Base-by-base conservation (phyloP, 2,329 filamentous ascomycete species). In the Cytospora leucostoma region DNA sequence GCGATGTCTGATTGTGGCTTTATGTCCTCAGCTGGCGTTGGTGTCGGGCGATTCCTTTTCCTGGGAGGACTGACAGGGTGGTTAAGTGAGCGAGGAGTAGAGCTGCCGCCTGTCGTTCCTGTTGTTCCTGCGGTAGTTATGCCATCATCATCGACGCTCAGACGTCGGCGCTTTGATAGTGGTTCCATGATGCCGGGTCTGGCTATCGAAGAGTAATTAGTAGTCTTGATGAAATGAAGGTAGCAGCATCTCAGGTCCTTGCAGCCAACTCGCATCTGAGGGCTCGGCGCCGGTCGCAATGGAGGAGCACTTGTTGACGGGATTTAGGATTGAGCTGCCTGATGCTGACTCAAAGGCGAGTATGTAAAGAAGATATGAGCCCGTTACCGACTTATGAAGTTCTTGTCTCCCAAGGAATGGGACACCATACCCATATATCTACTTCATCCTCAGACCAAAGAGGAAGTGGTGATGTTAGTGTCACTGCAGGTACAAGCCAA, bases 41-140 rank as follows among this genome's bases (percentile, higher is more conserved):
- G 35, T 52, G 53, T n/a, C 17, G 32, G 17, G 1, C 69, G 68
- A 21, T 65, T 70, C 62, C 68, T 76, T 66, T 75, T 79, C 50
- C 53, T 70, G 1, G 81, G 80, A 34, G 82, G 83, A 56, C 81
- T 84, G 57, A 84, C 78, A 8, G 79, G 74, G 19, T 68, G 70
- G 19, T 70, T 69, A 35, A 78, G 71, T 13, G 76, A 77, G 27
- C 65, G 63, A 32, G 70, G 74, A 27, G 66, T 66, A 13, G 66
- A 59, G 10, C 17, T 38, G 2, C 21, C 27, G 27, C 27, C 27
- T 27, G 27, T 27, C 27, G 27, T 27, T 27, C 27, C 17, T 33
- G 33, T n/a, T 13, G 38, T 17, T 21, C 10, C 7, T 21, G 54
- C 19, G 19, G 4, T 13, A 10, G 33, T 13, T 13, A 7, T 7